A percentile compares a stretch with the other conserved stretches of the same genome.
These are phyloP conservation scores for Monilinia fructicola DNA, from an alignment of 2,329 filamentous ascomycete genomes.

Conservation along the genomic window DNA sequence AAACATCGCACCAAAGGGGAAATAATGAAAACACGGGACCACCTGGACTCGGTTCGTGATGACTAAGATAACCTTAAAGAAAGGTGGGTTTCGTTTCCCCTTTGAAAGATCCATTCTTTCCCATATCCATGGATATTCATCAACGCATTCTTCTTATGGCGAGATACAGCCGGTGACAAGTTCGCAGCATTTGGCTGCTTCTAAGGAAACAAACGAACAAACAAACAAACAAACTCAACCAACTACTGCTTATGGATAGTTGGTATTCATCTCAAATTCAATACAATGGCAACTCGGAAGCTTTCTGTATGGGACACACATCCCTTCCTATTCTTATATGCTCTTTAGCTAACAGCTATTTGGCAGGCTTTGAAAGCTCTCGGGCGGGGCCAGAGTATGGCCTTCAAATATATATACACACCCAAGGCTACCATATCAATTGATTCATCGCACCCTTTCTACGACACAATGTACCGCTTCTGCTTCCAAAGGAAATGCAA, in stretches of 20 bases:
- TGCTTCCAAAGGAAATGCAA: slow-evolving; percentile 26
- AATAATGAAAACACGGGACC: not conserved
- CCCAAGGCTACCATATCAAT: slow-evolving; percentile 17
- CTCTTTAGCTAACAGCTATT: slow-evolving; percentile 26
- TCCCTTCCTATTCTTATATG: slow-evolving; percentile 21
- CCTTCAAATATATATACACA: not conserved
- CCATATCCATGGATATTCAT: slow-evolving; percentile 15
- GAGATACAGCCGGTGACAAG: slow-evolving; percentile 35
- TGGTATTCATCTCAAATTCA: slow-evolving; percentile 6
- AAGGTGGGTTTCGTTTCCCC: slow-evolving; percentile 14
- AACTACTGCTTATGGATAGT: slow-evolving; percentile 16
- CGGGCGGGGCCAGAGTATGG: slow-evolving; percentile 13
- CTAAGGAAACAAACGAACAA: not conserved
- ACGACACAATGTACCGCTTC: slow-evolving; percentile 4
- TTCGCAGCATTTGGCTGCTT: slow-evolving; percentile 40
- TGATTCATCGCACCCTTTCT: slow-evolving; percentile 8
- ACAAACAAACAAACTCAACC: slow-evolving; percentile 3
- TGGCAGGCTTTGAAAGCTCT: slow-evolving; percentile 26
- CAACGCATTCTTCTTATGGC: slow-evolving; percentile 33
- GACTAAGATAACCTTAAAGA: slow-evolving; percentile 16
- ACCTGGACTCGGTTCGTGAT: slow-evolving; percentile 1
- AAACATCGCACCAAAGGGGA: too few relatives aligned
- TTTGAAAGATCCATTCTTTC: slow-evolving; percentile 21
- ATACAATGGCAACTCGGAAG: slow-evolving; percentile 35
- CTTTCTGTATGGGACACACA: slow-evolving; percentile 33